A percentile compares a stretch with the other conserved stretches of the same genome.
Conservation (phyloP, 192 early-diverging fungal species). For the Backusella tuberculispora region DNA sequence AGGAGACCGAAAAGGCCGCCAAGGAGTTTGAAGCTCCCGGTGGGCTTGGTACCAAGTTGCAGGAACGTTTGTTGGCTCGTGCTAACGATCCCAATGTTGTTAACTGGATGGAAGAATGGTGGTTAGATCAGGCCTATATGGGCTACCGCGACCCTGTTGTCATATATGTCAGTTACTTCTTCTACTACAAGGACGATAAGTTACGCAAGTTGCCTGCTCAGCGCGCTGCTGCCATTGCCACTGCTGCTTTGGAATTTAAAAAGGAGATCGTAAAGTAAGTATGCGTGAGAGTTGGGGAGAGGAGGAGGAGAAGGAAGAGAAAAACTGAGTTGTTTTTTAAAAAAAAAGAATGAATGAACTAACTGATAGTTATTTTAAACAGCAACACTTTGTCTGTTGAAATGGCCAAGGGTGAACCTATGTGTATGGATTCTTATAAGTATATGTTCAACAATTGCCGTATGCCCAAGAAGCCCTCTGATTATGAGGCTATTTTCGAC, state of each 20-base stretch:
- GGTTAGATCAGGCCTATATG: constrained; percentile 94
- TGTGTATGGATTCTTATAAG: constrained; percentile 92
- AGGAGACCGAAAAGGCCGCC: constrained; percentile 66
- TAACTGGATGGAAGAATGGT: constrained; percentile 98
- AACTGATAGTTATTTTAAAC: background rate
- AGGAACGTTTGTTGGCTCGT: constrained; percentile 79
- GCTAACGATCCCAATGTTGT: constrained; percentile 70
- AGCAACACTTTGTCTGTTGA: constrained; percentile 79
- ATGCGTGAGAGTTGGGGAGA: background rate
- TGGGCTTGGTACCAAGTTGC: constrained; percentile 80
- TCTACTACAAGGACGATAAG: constrained; percentile 89
- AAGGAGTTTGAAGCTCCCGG: constrained; percentile 83
- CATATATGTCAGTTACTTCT: constrained; percentile 97
- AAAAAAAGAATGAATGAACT: background rate
- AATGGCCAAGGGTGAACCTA: constrained; percentile 72
- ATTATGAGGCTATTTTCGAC: constrained; percentile 75
- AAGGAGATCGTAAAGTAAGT: constrained; percentile 65
- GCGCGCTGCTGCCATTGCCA: constrained; percentile 88
- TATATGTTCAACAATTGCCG: constrained; percentile 98
- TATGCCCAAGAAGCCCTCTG: constrained; percentile 84
- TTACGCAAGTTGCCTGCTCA: constrained; percentile 72
- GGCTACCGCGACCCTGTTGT: constrained; percentile 95
- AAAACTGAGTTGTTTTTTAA: background rate
- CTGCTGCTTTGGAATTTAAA: constrained; percentile 89
- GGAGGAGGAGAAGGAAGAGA: background rate